Conservation (phyloP, 805 yeast species). For the Kluyveromyces lactis region DNA sequence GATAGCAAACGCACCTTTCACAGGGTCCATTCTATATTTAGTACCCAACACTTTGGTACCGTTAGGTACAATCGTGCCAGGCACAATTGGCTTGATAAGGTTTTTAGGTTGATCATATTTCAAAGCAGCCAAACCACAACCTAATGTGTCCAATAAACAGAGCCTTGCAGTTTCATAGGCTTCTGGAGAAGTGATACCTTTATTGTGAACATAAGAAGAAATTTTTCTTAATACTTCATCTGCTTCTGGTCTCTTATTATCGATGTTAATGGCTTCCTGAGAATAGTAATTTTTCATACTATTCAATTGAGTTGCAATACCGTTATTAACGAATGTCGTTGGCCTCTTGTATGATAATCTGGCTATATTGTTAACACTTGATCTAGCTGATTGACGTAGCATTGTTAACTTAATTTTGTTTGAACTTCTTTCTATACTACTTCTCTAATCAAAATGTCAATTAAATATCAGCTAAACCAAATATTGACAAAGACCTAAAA, state of each 20-base stretch:
- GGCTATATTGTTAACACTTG: not conserved
- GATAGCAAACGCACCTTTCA: slow-evolving; percentile 49
- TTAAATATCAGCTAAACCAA: too few species aligned
- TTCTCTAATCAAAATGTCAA: too few species aligned
- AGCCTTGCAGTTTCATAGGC: slow-evolving; percentile 48
- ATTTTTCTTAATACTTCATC: slow-evolving; percentile 43
- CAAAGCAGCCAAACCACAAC: slow-evolving; percentile 53
- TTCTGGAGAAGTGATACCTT: slow-evolving; percentile 35
- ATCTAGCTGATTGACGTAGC: not conserved
- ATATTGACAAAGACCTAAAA: too few species aligned
- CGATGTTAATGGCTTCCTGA: slow-evolving; percentile 10
- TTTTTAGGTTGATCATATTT: slow-evolving; percentile 41
- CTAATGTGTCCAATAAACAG: slow-evolving; percentile 49
- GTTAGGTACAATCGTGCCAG: slow-evolving; percentile 46
- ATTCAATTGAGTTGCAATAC: not conserved
- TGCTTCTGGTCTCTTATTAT: slow-evolving; percentile 44
- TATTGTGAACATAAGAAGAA: slow-evolving; percentile 42
- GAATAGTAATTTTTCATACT: not conserved
- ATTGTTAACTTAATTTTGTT: not conserved
- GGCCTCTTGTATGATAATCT: not conserved
- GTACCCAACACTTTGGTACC: slow-evolving; percentile 53
- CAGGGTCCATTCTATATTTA: slow-evolving; percentile 41
- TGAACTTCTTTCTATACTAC: too few species aligned
- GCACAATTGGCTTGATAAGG: slow-evolving; percentile 48
- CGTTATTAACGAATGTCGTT: not conserved